phyloP scores from a whole-genome alignment of 139 green algal species.

The Tetradesmus lagerheimii region DNA sequence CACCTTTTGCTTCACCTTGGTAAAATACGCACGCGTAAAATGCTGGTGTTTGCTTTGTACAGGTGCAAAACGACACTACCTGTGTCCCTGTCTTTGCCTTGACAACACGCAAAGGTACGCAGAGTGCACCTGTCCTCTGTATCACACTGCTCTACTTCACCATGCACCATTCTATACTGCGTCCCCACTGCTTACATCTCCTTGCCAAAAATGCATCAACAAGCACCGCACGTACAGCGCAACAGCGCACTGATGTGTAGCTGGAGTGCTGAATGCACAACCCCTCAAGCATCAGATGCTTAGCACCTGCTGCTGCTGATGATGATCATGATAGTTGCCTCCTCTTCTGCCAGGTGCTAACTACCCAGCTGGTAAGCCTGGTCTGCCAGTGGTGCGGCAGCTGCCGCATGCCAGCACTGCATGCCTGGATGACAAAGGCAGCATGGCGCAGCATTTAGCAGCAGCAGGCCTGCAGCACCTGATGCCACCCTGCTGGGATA shows the following conservation, averaged over 20 bases:
- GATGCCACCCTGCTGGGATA: conserved; percentile 1
- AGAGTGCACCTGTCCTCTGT: neutral
- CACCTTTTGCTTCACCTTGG: neutral
- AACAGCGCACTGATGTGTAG: too few relatives aligned
- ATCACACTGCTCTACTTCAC: neutral
- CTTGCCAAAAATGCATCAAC: too few relatives aligned
- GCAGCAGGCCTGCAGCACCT: neutral
- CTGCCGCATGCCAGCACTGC: conserved; percentile 5
- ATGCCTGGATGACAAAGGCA: conserved; percentile 22
- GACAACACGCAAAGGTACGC: conserved; percentile 4
- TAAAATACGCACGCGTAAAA: too few relatives aligned
- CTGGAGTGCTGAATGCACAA: too few relatives aligned
- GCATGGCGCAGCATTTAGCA: neutral
- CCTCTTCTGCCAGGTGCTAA: neutral
- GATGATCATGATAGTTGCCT: too few relatives aligned
- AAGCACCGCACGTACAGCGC: too few relatives aligned
- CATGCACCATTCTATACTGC: too few relatives aligned
- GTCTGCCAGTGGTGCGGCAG: conserved; percentile 5
- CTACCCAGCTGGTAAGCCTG: conserved; percentile 6
- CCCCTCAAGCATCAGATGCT: too few relatives aligned
- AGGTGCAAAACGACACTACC: conserved; percentile 2
- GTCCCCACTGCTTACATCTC: too few relatives aligned
- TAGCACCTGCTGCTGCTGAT: neutral
- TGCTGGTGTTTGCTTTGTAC: too few relatives aligned
- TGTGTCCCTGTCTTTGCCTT: conserved; percentile 19